A percentile compares a stretch with the other conserved stretches of the same genome.
These are phyloP conservation scores for Patellifolia procumbens DNA, from an alignment of 179 eudicot species.

Conservation along the genomic window DNA sequence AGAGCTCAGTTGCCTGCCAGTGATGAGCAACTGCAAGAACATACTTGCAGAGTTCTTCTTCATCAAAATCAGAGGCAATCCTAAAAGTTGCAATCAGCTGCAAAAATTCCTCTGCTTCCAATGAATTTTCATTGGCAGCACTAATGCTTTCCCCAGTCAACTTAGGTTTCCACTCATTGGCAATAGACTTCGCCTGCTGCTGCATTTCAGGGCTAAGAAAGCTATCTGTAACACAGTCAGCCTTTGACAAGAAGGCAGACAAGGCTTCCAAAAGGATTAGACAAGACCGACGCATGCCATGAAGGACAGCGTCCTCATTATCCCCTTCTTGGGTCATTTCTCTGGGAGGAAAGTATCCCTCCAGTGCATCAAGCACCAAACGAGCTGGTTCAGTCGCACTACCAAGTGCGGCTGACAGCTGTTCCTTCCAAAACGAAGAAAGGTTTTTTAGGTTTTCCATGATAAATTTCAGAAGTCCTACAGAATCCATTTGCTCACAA, in stretches of 20 bases:
- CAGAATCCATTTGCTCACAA: constrained; percentile 69
- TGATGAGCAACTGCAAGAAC: constrained; percentile 62
- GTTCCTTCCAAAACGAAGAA: constrained; percentile 40
- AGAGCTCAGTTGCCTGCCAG: constrained; percentile 72
- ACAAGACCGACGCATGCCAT: constrained; percentile 52
- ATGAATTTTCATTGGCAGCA: constrained; percentile 64
- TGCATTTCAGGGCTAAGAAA: constrained; percentile 56
- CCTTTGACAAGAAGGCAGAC: constrained; percentile 58
- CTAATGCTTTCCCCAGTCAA: constrained; percentile 45
- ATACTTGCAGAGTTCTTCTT: constrained; percentile 66
- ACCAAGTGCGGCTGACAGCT: constrained; percentile 46
- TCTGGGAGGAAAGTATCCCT: constrained; percentile 56
- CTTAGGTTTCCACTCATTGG: constrained; percentile 69
- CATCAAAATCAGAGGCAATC: constrained; percentile 67
- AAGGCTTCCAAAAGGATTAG: constrained; percentile 59
- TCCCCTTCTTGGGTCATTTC: constrained; percentile 37
- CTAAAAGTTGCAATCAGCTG: constrained; percentile 72
- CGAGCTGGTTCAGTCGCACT: constrained; percentile 59
- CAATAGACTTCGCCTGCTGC: constrained; percentile 65
- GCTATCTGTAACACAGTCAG: constrained; percentile 39
- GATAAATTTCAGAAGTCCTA: constrained; percentile 57
- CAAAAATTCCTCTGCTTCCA: constrained; percentile 72
- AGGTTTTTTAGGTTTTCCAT: constrained; percentile 47
- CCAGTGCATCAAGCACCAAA: constrained; percentile 61
- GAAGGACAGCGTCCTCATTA: constrained; percentile 42